A percentile compares a stretch with the other conserved stretches of the same genome.
These are phyloP conservation scores for Candolleomyces eurysporus DNA, from an alignment of 768 basidiomycete species.

Conservation along the genomic window DNA sequence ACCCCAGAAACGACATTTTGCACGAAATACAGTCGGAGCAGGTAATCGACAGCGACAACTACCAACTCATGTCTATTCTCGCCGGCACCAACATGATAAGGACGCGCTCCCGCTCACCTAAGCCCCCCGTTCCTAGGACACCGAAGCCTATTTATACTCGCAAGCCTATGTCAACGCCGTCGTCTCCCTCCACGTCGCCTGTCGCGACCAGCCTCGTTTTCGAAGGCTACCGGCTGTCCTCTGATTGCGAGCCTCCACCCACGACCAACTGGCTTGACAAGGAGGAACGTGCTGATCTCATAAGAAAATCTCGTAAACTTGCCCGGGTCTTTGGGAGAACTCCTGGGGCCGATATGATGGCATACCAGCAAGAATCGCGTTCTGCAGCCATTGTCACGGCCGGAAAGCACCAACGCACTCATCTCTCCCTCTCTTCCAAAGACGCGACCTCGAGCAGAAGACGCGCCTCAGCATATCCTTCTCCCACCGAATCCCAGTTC, in stretches of 20 bases:
- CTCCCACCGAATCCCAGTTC: slow-evolving; percentile 26
- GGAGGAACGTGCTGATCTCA: slow-evolving; percentile 66
- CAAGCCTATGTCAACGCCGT: slow-evolving; percentile 17
- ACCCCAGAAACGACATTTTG: slow-evolving; percentile 10
- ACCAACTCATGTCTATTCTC: slow-evolving; percentile 19
- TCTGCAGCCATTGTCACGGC: slow-evolving; percentile 1
- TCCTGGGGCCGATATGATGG: slow-evolving; percentile 45
- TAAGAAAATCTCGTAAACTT: slow-evolving; percentile 74
- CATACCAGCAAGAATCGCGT: slow-evolving; percentile 25
- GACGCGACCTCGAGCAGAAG: slow-evolving; percentile 11
- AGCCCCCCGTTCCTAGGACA: slow-evolving; percentile 44
- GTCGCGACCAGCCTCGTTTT: slow-evolving; percentile 6
- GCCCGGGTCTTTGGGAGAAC: slow-evolving; percentile 77
- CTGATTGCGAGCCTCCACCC: slow-evolving; percentile 41
- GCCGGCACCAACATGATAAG: slow-evolving; percentile 17
- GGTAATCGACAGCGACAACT: slow-evolving; percentile 9
- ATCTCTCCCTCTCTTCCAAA: slow-evolving; percentile 22
- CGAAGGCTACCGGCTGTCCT: slow-evolving; percentile 10
- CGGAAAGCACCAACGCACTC: slow-evolving; percentile 14
- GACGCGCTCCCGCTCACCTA: slow-evolving; percentile 27
- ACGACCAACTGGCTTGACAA: slow-evolving; percentile 67
- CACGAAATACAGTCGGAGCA: slow-evolving; percentile 16
- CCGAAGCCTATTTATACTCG: slow-evolving; percentile 48
- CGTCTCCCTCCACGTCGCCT: slow-evolving; percentile 19
- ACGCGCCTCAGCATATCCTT: slow-evolving; percentile 25